phyloP scores from a whole-genome alignment of 2,329 filamentous ascomycete species.

The Apiospora arundinis region DNA sequence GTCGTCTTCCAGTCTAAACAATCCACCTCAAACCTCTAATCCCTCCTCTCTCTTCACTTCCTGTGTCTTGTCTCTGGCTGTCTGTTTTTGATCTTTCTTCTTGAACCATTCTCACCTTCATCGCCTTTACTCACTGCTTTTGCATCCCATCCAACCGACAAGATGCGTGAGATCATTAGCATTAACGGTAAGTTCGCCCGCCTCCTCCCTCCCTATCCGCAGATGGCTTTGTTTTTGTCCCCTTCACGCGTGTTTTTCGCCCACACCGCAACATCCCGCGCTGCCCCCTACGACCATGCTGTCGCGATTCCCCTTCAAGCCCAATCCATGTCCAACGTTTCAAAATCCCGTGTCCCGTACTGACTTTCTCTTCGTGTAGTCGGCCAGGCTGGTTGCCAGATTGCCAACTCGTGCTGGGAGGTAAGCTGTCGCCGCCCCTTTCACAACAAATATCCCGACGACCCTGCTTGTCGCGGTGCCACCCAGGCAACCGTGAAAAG shows the following conservation, averaged over 20 bases:
- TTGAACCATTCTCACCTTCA: constrained; percentile 36
- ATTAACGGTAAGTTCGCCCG: constrained; percentile 84
- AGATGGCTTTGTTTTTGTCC: neutral
- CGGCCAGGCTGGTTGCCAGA: constrained; percentile 99
- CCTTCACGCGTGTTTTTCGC: constrained; percentile 17
- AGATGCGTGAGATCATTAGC: constrained; percentile 99
- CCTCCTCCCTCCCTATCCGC: constrained; percentile 41
- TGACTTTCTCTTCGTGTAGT: constrained; percentile 71
- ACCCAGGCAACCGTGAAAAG: neutral
- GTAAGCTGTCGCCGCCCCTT: constrained; percentile 62
- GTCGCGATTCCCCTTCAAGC: constrained; percentile 8
- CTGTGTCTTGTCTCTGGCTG: constrained; percentile 19
- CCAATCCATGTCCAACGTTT: constrained; percentile 27
- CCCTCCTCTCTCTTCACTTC: constrained; percentile 18
- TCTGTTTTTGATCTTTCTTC: constrained; percentile 17
- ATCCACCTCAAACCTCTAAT: constrained; percentile 18
- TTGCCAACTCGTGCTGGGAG: constrained; percentile 99
- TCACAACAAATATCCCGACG: constrained; percentile 3
- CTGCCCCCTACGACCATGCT: constrained; percentile 29
- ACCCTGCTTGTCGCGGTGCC: neutral
- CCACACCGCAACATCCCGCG: constrained; percentile 47
- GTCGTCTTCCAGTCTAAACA: constrained; percentile 19
- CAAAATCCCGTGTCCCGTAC: constrained; percentile 41
- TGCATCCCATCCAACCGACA: constrained; percentile 51
- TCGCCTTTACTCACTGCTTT: constrained; percentile 41